Conservation (phyloP, 2,329 filamentous ascomycete species). For the Epichloe gansuensis region DNA sequence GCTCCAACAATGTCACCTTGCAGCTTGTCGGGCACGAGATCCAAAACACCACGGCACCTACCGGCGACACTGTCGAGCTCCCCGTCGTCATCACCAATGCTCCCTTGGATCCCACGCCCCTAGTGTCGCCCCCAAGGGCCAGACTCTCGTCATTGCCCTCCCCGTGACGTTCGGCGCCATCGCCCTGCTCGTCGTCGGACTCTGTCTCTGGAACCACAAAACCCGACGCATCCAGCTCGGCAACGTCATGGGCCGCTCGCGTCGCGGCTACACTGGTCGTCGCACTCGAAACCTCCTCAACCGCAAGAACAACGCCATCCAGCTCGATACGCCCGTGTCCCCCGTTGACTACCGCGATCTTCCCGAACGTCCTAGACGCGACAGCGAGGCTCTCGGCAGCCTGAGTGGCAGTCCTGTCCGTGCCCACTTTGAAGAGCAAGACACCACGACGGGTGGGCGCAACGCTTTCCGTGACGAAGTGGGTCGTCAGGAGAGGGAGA, state of each 20-base stretch:
- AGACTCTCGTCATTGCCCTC: slow-evolving; percentile 40
- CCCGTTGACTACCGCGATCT: slow-evolving; percentile 16
- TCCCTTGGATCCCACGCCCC: slow-evolving; percentile 26
- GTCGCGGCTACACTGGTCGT: slow-evolving; percentile 32
- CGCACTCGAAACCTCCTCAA: slow-evolving; percentile 24
- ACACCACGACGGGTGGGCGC: slow-evolving; percentile 17
- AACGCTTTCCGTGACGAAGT: slow-evolving; percentile 41
- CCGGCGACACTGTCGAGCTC: slow-evolving; percentile 29
- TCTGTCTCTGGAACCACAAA: slow-evolving; percentile 44
- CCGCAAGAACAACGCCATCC: slow-evolving; percentile 28
- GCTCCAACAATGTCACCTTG: slow-evolving; percentile 35
- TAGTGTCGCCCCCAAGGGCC: slow-evolving; percentile 20
- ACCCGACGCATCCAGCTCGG: slow-evolving; percentile 37
- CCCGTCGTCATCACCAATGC: slow-evolving; percentile 24
- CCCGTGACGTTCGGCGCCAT: slow-evolving; percentile 38
- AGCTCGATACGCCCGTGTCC: slow-evolving; percentile 26
- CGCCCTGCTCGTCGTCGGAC: slow-evolving; percentile 36
- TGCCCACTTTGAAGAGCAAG: slow-evolving; percentile 27
- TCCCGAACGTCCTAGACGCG: slow-evolving; percentile 16
- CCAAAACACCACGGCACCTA: slow-evolving; percentile 20
- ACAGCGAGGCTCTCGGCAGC: slow-evolving; percentile 38
- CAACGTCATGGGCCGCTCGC: slow-evolving; percentile 36
- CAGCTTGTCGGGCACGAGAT: slow-evolving; percentile 25
- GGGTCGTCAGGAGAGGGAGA: slow-evolving; percentile 27
- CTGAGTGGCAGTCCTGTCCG: slow-evolving; percentile 35